Evolutionary conservation across 108 stramenopile species (phyloP).

Genomic region (Cyclotella baltica): DNA sequence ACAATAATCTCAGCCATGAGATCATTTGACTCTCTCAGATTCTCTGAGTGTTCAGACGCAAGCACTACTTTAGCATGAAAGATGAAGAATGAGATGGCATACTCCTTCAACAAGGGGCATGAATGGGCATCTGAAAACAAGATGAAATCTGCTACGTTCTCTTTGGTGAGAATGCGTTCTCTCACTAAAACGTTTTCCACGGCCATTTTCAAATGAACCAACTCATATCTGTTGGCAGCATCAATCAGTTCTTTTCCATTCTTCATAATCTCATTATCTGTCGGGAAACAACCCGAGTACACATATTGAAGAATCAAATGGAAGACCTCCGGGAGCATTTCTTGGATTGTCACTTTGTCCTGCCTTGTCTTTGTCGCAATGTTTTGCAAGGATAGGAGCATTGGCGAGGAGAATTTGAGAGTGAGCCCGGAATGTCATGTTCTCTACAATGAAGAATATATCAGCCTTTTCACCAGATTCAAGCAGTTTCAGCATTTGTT

Average conservation of each 20-base stretch:
- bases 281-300: constrained; percentile 9
- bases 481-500: neutral
- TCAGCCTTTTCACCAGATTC: constrained; percentile 15
- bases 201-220: constrained; percentile 15
- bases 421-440: constrained; percentile 9
- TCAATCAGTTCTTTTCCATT: constrained; percentile 23
- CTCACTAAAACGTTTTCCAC: constrained; percentile 13
- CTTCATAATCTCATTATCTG: neutral
- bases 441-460: constrained; percentile 11
- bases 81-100: constrained; percentile 18
- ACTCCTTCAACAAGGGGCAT: constrained; percentile 23
- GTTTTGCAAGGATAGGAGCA: neutral
- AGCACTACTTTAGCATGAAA: neutral
- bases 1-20: constrained; percentile 2
- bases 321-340: constrained; percentile 23
- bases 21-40: constrained; percentile 2
- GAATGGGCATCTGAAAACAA: constrained; percentile 25
- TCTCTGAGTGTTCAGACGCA: neutral
- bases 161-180: neutral
- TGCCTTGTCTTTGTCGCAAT: neutral
- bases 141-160: constrained; percentile 15
- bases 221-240: constrained; percentile 28
- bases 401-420: constrained; percentile 13
- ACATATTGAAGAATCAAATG: constrained; percentile 17
- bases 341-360: neutral